Conservation (phyloP, 1,139 yeast species). For the Blastobotrys persicus region DNA sequence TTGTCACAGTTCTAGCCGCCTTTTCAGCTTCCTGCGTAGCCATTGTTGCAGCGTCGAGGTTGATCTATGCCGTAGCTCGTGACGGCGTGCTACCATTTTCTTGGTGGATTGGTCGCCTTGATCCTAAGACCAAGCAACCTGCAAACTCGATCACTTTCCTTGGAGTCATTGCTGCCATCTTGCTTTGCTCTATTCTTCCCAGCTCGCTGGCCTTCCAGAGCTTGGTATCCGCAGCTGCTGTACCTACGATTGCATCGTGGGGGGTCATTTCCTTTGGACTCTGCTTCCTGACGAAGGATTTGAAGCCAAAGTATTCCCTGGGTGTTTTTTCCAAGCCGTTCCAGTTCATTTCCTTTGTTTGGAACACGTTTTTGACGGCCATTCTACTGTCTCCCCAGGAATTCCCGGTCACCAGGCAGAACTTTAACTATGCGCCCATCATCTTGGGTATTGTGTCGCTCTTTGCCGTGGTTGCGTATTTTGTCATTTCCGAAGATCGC, state of each 20-base stretch:
- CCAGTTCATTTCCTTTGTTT: constrained; percentile 45
- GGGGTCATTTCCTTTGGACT: constrained; percentile 30
- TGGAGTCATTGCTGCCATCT: constrained; percentile 27
- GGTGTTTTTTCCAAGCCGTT: constrained; percentile 29
- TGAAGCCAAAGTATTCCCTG: constrained; percentile 25
- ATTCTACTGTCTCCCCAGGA: constrained; percentile 66
- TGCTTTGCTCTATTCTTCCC: constrained; percentile 30
- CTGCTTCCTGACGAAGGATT: constrained; percentile 25
- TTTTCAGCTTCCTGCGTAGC: constrained; percentile 27
- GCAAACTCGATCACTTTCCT: constrained; percentile 28
- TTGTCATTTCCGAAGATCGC: constrained; percentile 26
- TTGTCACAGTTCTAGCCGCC: constrained; percentile 24
- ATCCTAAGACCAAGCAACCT: constrained; percentile 26
- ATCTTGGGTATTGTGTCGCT: constrained; percentile 56
- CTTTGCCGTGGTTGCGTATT: constrained; percentile 58
- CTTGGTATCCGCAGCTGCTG: constrained; percentile 31
- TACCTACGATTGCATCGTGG: constrained; percentile 31
- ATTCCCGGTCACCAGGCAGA: constrained; percentile 59
- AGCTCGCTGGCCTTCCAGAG: constrained; percentile 31
- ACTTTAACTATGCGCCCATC: constrained; percentile 72
- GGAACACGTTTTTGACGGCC: constrained; percentile 61
- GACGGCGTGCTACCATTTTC: constrained; percentile 33
- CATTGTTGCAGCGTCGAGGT: constrained; percentile 31
- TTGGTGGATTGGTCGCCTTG: constrained; percentile 29
- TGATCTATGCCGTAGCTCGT: constrained; percentile 32